Percentiles rank a stretch among this genome's conserved stretches.
Evolutionary conservation across 2,329 filamentous ascomycete species (phyloP).

Genomic region (Paraconiothyrium brasiliense): DNA sequence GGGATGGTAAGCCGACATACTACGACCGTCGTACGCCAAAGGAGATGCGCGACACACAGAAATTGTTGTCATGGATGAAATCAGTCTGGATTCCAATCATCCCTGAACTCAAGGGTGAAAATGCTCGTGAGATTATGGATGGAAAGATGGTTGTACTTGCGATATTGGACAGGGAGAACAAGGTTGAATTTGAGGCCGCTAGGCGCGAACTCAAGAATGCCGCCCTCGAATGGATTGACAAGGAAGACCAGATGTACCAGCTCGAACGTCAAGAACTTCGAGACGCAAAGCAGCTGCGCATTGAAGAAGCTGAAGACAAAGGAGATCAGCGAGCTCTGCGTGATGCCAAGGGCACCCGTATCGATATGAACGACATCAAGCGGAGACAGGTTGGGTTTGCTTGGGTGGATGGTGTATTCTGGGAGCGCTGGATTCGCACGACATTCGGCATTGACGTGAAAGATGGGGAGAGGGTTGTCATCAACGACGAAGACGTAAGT

Average conservation of each 20-base stretch:
- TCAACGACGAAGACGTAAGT: slow-evolving; percentile 96
- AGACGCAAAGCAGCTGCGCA: slow-evolving; percentile 91
- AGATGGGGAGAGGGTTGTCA: slow-evolving; percentile 89
- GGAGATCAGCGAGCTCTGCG: slow-evolving; percentile 87
- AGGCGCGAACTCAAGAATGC: slow-evolving; percentile 94
- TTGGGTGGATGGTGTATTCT: slow-evolving; percentile 97
- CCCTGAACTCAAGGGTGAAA: slow-evolving; percentile 88
- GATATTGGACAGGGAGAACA: slow-evolving; percentile 80
- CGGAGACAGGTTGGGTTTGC: slow-evolving; percentile 93
- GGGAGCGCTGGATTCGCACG: slow-evolving; percentile 96
- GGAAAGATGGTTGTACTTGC: slow-evolving; percentile 94
- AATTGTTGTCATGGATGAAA: slow-evolving; percentile 91
- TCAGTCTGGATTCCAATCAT: slow-evolving; percentile 96
- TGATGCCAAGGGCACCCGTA: slow-evolving; percentile 87
- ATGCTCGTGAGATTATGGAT: slow-evolving; percentile 94
- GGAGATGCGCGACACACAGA: slow-evolving; percentile 88
- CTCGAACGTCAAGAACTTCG: slow-evolving; percentile 91
- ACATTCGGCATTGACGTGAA: slow-evolving; percentile 90
- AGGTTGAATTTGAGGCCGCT: slow-evolving; percentile 79
- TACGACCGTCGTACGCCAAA: slow-evolving; percentile 86
- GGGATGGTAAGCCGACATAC: slow-evolving; percentile 89
- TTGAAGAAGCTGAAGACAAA: slow-evolving; percentile 95
- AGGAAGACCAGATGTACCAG: slow-evolving; percentile 90
- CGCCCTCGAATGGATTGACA: slow-evolving; percentile 97
- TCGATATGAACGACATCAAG: slow-evolving; percentile 88